Conservation (phyloP, 2,329 filamentous ascomycete genomes). For the Drechslera avenae region DNA sequence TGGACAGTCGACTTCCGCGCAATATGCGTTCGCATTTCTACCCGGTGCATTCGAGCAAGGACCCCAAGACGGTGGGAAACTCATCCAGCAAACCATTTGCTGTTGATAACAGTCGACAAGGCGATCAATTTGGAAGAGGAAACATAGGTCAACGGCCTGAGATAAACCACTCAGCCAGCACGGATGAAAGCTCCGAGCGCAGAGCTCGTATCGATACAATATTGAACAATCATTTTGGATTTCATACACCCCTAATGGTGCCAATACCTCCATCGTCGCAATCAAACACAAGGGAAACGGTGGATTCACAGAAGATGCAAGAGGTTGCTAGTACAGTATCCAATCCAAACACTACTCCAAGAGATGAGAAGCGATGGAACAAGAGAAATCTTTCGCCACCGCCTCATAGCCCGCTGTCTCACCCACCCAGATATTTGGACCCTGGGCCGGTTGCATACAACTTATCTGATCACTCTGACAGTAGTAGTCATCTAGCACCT, state of each 20-base stretch:
- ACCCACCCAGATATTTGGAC: neutral
- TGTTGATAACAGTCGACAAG: neutral
- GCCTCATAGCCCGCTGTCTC: neutral
- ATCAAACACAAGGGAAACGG: neutral
- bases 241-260: neutral
- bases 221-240: conserved; percentile 4
- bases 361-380: conserved; percentile 4
- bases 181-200: neutral
- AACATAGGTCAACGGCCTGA: neutral
- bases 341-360: neutral
- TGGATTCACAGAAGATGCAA: neutral
- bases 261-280: neutral
- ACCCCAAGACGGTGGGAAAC: neutral
- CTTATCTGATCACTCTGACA: neutral
- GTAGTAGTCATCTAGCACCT: neutral
- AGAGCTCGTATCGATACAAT: neutral
- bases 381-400: neutral
- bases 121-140: neutral
- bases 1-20: neutral
- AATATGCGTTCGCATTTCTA: conserved; percentile 5
- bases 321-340: neutral
- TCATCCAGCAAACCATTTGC: neutral
- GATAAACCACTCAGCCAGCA: neutral
- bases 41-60: neutral
- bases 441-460: neutral